Evolutionary conservation across 2,329 filamentous ascomycete genomes (phyloP).

Genomic region (Xylariaceae sp.): DNA sequence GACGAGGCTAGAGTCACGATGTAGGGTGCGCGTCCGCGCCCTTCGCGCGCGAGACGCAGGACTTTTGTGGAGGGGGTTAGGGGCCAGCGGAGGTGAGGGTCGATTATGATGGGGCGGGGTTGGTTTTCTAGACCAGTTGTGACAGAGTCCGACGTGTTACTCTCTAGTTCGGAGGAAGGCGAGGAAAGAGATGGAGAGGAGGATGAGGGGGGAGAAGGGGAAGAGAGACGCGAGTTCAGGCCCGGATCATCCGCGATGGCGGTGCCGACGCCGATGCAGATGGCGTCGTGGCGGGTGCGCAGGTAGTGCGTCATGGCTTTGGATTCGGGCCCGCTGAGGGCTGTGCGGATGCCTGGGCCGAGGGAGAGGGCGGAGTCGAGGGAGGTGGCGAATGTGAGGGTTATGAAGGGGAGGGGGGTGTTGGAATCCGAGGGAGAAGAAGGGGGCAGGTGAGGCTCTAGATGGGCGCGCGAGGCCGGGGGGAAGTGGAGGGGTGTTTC

Average conservation of each 20-base stretch:
- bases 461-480: conserved; percentile 24
- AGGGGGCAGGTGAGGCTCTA: conserved; percentile 32
- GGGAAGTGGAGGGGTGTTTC: conserved; percentile 29
- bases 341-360: conserved; percentile 72
- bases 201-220: too few species aligned
- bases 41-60: conserved; percentile 54
- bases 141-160: too few species aligned
- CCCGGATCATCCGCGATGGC: conserved; percentile 79
- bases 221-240: conserved; percentile 70
- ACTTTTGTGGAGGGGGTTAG: conserved; percentile 58
- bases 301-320: conserved; percentile 94
- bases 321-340: conserved; percentile 73
- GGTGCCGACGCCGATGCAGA: conserved; percentile 79
- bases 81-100: conserved; percentile 71
- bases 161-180: too few species aligned
- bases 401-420: conserved; percentile 43
- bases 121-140: conserved; percentile 43
- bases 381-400: conserved; percentile 85
- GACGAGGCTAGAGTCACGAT: conserved; percentile 50
- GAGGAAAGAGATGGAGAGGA: conserved; percentile 1
- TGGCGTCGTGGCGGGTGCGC: conserved; percentile 74
- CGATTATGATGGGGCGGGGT: conserved; percentile 76
- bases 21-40: conserved; percentile 66
- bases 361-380: conserved; percentile 77
- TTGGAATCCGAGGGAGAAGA: not conserved